phyloP scores from a whole-genome alignment of 2,329 filamentous ascomycete genomes.

The Aureobasidium musti region DNA sequence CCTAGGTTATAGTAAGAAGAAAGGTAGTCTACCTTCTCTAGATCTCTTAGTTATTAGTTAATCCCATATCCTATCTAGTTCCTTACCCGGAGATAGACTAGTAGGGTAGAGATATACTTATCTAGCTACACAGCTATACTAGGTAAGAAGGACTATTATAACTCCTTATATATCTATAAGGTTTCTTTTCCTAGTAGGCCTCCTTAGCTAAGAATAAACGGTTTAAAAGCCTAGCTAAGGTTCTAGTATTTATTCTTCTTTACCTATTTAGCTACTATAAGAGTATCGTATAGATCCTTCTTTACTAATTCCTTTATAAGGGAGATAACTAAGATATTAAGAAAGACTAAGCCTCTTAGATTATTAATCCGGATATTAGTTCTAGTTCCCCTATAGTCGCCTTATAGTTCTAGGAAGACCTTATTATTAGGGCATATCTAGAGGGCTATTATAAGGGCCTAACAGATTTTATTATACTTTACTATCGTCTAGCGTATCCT shows the following conservation, averaged over 20 bases:
- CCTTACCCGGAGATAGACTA: neutral
- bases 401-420: neutral
- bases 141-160: neutral
- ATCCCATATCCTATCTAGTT: constrained; percentile 7
- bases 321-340: neutral
- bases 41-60: neutral
- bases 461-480: neutral
- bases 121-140: neutral
- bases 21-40: too few species aligned
- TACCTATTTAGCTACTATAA: neutral
- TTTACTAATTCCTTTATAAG: neutral
- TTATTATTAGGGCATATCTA: neutral
- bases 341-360: neutral
- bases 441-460: neutral
- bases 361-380: neutral
- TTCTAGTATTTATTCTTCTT: neutral
- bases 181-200: neutral
- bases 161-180: neutral
- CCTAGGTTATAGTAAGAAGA: neutral
- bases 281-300: neutral
- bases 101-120: neutral
- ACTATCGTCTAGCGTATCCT: neutral
- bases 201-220: neutral
- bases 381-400: neutral
- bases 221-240: neutral